phyloP scores from a whole-genome alignment of 768 basidiomycete species.

The Amanita molliuscula region DNA sequence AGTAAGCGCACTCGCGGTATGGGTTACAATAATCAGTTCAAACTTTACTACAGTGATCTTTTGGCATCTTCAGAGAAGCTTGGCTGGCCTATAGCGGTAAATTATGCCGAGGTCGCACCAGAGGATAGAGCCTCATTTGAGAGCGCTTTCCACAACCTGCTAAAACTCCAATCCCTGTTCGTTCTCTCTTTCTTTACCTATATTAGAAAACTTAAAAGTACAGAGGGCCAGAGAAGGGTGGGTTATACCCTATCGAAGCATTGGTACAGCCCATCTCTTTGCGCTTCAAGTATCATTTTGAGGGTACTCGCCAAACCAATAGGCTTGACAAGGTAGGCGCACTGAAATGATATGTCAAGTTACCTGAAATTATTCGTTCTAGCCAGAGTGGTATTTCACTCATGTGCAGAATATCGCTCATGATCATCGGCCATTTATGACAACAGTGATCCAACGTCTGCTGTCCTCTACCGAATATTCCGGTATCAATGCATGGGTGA shows the following conservation, averaged over 20 bases:
- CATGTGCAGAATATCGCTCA: constrained; percentile 82
- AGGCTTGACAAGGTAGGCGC: constrained; percentile 74
- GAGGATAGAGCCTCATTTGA: constrained; percentile 62
- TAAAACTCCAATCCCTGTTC: constrained; percentile 71
- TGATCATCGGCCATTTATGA: constrained; percentile 78
- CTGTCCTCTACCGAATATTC: constrained; percentile 53
- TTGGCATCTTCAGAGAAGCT: constrained; percentile 58
- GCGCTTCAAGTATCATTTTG: constrained; percentile 94
- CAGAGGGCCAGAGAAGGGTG: constrained; percentile 48
- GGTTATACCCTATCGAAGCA: constrained; percentile 77
- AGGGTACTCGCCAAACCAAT: constrained; percentile 79
- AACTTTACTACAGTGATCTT: constrained; percentile 39
- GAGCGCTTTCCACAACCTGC: constrained; percentile 62
- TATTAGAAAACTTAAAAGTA: constrained; percentile 3
- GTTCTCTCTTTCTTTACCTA: constrained; percentile 17
- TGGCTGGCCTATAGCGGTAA: constrained; percentile 76
- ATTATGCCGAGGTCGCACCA: constrained; percentile 42
- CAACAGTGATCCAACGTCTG: constrained; percentile 60
- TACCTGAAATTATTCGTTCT: constrained; percentile 3
- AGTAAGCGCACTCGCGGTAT: constrained; percentile 31
- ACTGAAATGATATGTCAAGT: background rate
- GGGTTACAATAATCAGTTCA: background rate
- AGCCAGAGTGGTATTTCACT: constrained; percentile 98
- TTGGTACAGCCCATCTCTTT: constrained; percentile 75
- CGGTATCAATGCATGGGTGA: constrained; percentile 67